A percentile compares a stretch with the other conserved stretches of the same genome.
Evolutionary conservation across 768 basidiomycete genomes (phyloP).

Genomic region (Clathrus columnatus): DNA sequence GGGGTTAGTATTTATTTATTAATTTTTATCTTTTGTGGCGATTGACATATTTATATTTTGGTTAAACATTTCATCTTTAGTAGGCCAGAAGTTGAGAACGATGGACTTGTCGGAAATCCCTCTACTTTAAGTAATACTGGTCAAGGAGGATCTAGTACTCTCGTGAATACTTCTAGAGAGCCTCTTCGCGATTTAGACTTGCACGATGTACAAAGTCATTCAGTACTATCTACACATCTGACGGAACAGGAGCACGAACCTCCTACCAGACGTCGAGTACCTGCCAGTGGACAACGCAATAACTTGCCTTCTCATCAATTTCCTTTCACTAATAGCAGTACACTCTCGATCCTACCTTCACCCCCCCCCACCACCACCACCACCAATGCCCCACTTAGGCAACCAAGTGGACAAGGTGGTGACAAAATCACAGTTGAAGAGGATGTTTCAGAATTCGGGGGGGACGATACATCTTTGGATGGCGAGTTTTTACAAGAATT

Average conservation of each 20-base stretch:
- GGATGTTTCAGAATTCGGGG: slow-evolving; percentile 19
- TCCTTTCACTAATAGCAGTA: too few species aligned
- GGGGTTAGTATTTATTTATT: slow-evolving; percentile 40
- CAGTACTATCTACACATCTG: slow-evolving; percentile 14
- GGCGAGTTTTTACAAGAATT: slow-evolving; percentile 34
- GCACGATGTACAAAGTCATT: slow-evolving; percentile 20
- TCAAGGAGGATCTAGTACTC: background rate
- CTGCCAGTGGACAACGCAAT: background rate
- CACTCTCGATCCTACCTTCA: too few species aligned
- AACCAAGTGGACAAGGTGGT: slow-evolving; percentile 18
- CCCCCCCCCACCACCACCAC: background rate
- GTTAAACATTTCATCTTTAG: background rate
- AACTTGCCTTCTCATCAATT: too few species aligned
- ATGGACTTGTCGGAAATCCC: background rate
- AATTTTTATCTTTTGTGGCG: background rate
- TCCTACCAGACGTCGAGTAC: slow-evolving; percentile 26
- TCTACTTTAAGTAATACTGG: background rate
- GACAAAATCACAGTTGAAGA: slow-evolving; percentile 28
- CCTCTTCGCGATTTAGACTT: slow-evolving; percentile 19
- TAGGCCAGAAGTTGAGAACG: slow-evolving; percentile 8
- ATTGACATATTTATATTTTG: too few species aligned
- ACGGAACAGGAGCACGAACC: slow-evolving; percentile 33
- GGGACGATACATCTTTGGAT: slow-evolving; percentile 21
- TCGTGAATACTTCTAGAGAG: slow-evolving; percentile 3
- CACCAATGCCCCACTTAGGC: background rate